Evolutionary conservation across 306 rosid genomes (phyloP), one percentile per base, ranked within the genome.

Genomic region (Prunus mongolica): DNA sequence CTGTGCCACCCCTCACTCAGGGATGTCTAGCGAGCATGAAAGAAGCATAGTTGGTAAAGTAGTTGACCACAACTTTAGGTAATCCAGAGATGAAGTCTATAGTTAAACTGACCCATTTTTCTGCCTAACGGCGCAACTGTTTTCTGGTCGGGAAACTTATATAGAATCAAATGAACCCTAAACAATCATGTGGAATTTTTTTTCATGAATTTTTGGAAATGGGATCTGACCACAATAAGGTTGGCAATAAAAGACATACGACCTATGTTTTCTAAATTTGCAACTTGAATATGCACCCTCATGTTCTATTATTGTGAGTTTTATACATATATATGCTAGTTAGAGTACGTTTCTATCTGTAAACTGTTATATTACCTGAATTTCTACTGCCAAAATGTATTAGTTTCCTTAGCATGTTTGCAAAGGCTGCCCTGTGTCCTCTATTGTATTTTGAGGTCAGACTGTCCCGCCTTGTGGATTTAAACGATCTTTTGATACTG

Each of bases 401-500:
- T 46, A 5, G 47, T 18, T 11, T 18, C 11, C 8, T 20, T 11
- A 2, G 50, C 50, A n/a, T 75, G 71, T 52, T 50, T 73, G 8
- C 67, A 13, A 50, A 50, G 38, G 45, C 44, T 7, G 64, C 52
- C 45, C 46, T 27, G 28, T 41, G 14, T 77, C 15, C n/a, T 22
- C 58, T n/a, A n/a, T 58, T 50, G 45, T 75, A 71, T 82, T 55
- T 45, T 56, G 44, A 38, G 66, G 66, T 66, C 8, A 20, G 76
- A 56, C 54, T 13, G 34, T 20, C 41, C 6, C 51, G 13, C 66
- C 15, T 3, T 72, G 66, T 38, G 16, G 47, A 57, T 72, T 34
- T 72, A 41, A 22, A 38, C 47, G 16, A 72, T 25, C 67, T 61
- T 34, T 72, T 72, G 66, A 38, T 72, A 20, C 41, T 73, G 76